phyloP scores from a whole-genome alignment of 192 early-diverging fungal species.

The Phycomyces blakesleeanus region DNA sequence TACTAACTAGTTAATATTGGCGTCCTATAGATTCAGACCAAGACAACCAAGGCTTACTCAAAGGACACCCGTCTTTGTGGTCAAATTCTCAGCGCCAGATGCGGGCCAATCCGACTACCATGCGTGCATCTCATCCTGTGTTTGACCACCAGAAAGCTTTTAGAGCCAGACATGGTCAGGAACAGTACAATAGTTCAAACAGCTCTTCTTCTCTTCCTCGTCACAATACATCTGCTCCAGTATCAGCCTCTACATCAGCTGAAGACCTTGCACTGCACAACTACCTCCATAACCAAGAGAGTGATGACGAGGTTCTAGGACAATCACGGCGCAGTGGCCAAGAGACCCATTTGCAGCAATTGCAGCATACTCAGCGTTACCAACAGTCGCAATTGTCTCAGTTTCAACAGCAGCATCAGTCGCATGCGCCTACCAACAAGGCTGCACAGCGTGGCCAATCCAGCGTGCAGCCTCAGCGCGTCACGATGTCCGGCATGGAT shows the following conservation, averaged over 20 bases:
- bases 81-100: too few relatives aligned
- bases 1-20: not conserved
- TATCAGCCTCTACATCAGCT: not conserved
- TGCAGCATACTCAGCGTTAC: conserved; percentile 13
- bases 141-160: too few relatives aligned
- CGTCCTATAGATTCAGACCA: not conserved
- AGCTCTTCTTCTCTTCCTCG: not conserved
- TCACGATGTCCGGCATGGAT: conserved; percentile 33
- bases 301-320: not conserved
- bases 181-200: not conserved
- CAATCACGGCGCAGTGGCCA: not conserved
- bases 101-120: too few relatives aligned
- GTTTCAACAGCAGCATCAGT: conserved; percentile 16
- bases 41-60: not conserved
- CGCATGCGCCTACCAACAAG: not conserved
- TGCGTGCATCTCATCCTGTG: too few relatives aligned
- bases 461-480: not conserved
- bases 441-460: not conserved
- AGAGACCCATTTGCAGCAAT: not conserved
- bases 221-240: not conserved
- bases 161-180: not conserved
- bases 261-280: not conserved
- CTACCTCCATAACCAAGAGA: not conserved
- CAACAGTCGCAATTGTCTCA: conserved; percentile 22
- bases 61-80: too few relatives aligned